phyloP scores from a whole-genome alignment of 805 yeast genomes.

The Starmerella apis region DNA sequence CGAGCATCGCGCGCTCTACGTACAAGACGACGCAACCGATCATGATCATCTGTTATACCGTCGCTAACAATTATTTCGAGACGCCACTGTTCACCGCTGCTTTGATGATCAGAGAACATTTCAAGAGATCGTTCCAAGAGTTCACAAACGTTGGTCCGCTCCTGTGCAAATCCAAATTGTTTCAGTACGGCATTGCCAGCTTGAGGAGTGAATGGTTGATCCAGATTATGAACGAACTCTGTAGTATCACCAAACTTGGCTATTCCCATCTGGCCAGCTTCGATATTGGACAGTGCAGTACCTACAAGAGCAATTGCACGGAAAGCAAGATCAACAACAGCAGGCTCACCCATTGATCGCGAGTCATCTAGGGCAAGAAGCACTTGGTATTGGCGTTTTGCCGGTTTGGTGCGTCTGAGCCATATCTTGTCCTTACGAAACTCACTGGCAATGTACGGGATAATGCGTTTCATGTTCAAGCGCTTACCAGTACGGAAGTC shows the following conservation, averaged over 20 bases:
- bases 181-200: constrained; percentile 76
- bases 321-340: constrained; percentile 82
- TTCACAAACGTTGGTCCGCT: constrained; percentile 69
- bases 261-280: constrained; percentile 84
- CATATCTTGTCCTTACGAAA: constrained; percentile 96
- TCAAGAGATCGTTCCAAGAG: constrained; percentile 62
- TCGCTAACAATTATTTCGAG: constrained; percentile 86
- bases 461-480: constrained; percentile 91
- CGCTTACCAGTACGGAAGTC: constrained; percentile 97
- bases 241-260: constrained; percentile 83
- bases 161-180: constrained; percentile 83
- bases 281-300: constrained; percentile 85
- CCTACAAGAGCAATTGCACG: constrained; percentile 89
- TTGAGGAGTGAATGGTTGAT: constrained; percentile 69
- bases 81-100: constrained; percentile 64
- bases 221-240: constrained; percentile 79
- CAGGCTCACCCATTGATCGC: constrained; percentile 91
- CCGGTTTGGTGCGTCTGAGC: constrained; percentile 95
- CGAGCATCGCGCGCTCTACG: constrained; percentile 85
- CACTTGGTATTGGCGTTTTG: constrained; percentile 92
- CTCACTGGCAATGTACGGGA: constrained; percentile 94
- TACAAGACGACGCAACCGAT: constrained; percentile 65
- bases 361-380: constrained; percentile 98
- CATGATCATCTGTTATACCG: constrained; percentile 96
- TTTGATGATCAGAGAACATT: constrained; percentile 54